Base-by-base conservation (phyloP, 2,329 filamentous ascomycete species). In the Paramyrothecium sp. region DNA sequence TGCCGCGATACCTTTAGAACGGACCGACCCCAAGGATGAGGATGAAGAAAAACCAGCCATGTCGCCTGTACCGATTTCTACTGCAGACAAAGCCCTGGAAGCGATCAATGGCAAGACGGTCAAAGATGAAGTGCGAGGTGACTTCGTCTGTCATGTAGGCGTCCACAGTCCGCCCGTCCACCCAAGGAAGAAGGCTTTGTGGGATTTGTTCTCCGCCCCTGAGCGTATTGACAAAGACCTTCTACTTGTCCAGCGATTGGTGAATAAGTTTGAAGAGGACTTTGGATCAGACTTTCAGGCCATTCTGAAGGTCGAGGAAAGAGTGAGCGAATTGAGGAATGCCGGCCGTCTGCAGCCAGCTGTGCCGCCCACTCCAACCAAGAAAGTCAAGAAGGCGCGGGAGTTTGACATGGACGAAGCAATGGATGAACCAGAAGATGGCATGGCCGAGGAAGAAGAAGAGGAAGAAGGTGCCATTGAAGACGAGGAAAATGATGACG, bases 61-160 rank as follows among this genome's bases (percentile, higher is more conserved):
- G 56, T 81, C 85, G 33, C 77, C 82, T 20, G 72, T 73, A 10
- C 74, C 71, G 5, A 75, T 79, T 2, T 82, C 82, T 2, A 90
- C 89, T 2, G 92, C 92, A 0, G 90, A 97, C 50, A 94, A 90
- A 68, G 94, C 94, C 1, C 82, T 97, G 0, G 92, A 95, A 60
- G 91, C 92, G n/a, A 89, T 99, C 66, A 98, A 99, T 67, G 92
- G 93, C 64, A 98, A 99, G 79, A 97, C 92, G 0, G 96, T 99
- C 60, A 92, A 96, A 67, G 95, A 99, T 69, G 89, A 96, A 63
- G 88, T 90, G 51, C 89, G 94, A 54, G 95, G 95, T 46, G 95
- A 99, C 71, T 99, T 99, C 72, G 94, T 94, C 30, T 97, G 95
- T 70, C 95, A 99, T 69, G 95, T 98, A 53, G 95, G 95, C 58